Evolutionary conservation across 805 yeast genomes (phyloP).

Genomic region (Wickerhamomyces bisporus): DNA sequence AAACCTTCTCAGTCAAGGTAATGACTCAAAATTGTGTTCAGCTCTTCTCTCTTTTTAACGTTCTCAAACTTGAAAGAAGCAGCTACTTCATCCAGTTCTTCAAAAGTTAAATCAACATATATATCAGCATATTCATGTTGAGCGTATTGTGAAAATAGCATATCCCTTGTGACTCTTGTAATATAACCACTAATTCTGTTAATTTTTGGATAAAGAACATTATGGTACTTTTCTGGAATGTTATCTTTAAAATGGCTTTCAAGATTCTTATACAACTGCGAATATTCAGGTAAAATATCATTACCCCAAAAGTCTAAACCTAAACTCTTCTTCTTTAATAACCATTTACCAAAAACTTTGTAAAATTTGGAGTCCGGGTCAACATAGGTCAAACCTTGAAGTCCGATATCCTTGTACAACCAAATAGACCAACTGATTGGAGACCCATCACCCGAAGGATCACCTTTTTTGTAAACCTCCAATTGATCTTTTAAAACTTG

Average conservation of each 20-base stretch:
- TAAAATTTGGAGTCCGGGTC: constrained; percentile 40
- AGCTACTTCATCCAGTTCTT: constrained; percentile 46
- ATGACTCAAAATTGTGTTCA: constrained; percentile 28
- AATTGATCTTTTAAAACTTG: constrained; percentile 41
- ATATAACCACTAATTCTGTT: constrained; percentile 36
- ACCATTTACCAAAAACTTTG: constrained; percentile 36
- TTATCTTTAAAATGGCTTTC: constrained; percentile 32
- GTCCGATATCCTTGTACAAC: constrained; percentile 50
- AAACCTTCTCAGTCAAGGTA: too few relatives aligned
- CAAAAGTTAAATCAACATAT: constrained; percentile 35
- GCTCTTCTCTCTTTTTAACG: constrained; percentile 34
- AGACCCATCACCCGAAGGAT: constrained; percentile 41
- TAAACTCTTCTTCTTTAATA: constrained; percentile 36
- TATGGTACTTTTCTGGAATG: constrained; percentile 36
- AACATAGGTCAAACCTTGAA: constrained; percentile 44
- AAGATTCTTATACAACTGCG: constrained; percentile 31
- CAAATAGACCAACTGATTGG: constrained; percentile 49
- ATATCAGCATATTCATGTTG: constrained; percentile 42
- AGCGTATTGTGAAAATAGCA: constrained; percentile 38
- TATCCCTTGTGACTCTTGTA: constrained; percentile 35
- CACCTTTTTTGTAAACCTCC: constrained; percentile 37
- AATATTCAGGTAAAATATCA: constrained; percentile 37
- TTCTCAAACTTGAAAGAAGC: constrained; percentile 47
- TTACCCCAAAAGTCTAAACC: constrained; percentile 49
- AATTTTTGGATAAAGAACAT: constrained; percentile 36